Conservation (phyloP, 2,329 filamentous ascomycete species). For the Fusarium multiceps region DNA sequence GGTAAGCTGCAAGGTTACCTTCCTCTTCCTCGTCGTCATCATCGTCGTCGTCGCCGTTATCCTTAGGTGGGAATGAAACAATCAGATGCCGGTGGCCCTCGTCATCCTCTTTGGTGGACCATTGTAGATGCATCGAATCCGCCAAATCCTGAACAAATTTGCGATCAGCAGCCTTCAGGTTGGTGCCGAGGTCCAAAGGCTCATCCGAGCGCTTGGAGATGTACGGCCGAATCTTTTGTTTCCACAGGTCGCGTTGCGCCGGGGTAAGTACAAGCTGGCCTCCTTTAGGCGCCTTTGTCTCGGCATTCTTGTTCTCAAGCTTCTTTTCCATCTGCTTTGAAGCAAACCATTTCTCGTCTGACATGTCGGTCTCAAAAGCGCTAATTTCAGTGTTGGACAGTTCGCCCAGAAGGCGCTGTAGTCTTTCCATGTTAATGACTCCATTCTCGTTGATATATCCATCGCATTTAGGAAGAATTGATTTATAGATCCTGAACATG, state of each 20-base stretch:
- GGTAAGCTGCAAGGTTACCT: slow-evolving; percentile 84
- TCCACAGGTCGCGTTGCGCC: slow-evolving; percentile 84
- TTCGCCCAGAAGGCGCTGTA: slow-evolving; percentile 82
- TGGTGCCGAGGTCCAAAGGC: slow-evolving; percentile 78
- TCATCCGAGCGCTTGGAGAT: slow-evolving; percentile 74
- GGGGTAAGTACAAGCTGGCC: slow-evolving; percentile 78
- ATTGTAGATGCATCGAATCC: slow-evolving; percentile 66
- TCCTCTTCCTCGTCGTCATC: slow-evolving; percentile 75
- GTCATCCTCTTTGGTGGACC: slow-evolving; percentile 68
- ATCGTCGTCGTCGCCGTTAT: slow-evolving; percentile 55
- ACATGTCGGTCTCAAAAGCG: slow-evolving; percentile 91
- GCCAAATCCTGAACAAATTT: slow-evolving; percentile 94
- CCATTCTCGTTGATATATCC: slow-evolving; percentile 98
- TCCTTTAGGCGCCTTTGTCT: slow-evolving; percentile 65
- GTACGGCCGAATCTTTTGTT: slow-evolving; percentile 81
- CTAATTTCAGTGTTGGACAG: slow-evolving; percentile 88
- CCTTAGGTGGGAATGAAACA: slow-evolving; percentile 60
- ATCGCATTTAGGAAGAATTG: slow-evolving; percentile 84
- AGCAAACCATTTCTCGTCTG: slow-evolving; percentile 91
- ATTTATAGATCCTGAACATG: slow-evolving; percentile 98
- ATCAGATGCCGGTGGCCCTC: slow-evolving; percentile 65
- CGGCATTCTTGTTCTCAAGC: slow-evolving; percentile 64
- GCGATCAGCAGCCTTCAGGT: slow-evolving; percentile 84
- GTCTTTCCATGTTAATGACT: slow-evolving; percentile 85
- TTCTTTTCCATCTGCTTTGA: slow-evolving; percentile 82